Percentiles rank a stretch among this genome's conserved stretches.
Evolutionary conservation across 2,329 filamentous ascomycete genomes (phyloP).

Genomic region (Fusarium sp.): DNA sequence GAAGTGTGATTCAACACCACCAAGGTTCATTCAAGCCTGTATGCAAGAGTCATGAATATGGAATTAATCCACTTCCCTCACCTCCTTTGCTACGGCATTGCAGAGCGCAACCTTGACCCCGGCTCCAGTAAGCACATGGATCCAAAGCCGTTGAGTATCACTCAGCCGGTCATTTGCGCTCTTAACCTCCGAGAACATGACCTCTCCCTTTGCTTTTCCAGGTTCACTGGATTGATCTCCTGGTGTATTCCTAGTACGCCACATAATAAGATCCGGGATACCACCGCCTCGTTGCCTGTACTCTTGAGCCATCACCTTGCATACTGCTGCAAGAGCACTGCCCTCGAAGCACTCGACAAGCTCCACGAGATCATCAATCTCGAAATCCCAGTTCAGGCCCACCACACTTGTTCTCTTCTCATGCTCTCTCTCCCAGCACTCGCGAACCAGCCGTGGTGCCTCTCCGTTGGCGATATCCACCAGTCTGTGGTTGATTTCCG

Average conservation of each 20-base stretch:
- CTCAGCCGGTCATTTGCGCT: slow-evolving; percentile 92
- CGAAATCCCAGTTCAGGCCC: slow-evolving; percentile 91
- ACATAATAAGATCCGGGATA: slow-evolving; percentile 92
- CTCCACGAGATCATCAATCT: slow-evolving; percentile 80
- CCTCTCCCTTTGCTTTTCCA: slow-evolving; percentile 61
- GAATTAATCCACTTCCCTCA: slow-evolving; percentile 55
- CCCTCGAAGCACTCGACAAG: slow-evolving; percentile 82
- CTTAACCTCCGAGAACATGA: slow-evolving; percentile 84
- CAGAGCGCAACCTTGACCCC: slow-evolving; percentile 88
- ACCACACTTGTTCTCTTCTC: slow-evolving; percentile 85
- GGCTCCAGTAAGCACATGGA: slow-evolving; percentile 88
- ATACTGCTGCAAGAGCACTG: slow-evolving; percentile 83
- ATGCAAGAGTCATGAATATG: slow-evolving; percentile 19
- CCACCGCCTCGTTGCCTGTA: slow-evolving; percentile 88
- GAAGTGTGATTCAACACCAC: slow-evolving; percentile 26
- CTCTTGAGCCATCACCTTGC: slow-evolving; percentile 95
- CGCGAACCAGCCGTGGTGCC: slow-evolving; percentile 72
- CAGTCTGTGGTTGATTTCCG: slow-evolving; percentile 88
- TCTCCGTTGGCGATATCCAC: slow-evolving; percentile 88
- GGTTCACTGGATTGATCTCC: slow-evolving; percentile 45
- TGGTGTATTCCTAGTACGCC: slow-evolving; percentile 62
- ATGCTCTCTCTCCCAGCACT: slow-evolving; percentile 75
- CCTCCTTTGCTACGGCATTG: slow-evolving; percentile 67
- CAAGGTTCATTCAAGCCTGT: slow-evolving; percentile 5
- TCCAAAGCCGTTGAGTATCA: slow-evolving; percentile 96